Percentiles rank a stretch among this genome's conserved stretches.
Conservation (phyloP, 306 rosid genomes). For the Mimosa pudica region DNA sequence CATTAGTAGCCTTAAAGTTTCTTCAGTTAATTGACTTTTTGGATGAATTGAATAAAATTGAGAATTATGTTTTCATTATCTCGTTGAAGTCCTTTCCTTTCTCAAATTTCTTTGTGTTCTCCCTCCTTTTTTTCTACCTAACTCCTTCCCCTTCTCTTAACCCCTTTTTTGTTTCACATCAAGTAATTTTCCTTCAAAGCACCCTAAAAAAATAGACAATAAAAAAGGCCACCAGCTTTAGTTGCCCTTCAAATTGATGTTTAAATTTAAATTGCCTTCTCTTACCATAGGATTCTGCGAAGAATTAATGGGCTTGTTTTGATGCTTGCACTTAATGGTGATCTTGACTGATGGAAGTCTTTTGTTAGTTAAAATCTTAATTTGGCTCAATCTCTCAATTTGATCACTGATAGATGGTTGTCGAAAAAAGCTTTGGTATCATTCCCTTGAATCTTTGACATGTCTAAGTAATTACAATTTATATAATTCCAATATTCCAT, state of each 20-base stretch:
- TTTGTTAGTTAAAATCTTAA: background rate
- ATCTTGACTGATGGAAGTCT: background rate
- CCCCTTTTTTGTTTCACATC: background rate
- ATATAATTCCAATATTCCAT: background rate
- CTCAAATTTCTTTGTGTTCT: background rate
- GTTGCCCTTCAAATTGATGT: background rate
- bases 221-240: background rate
- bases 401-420: background rate
- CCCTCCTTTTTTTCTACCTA: background rate
- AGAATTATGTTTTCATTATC: background rate
- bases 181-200: background rate
- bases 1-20: background rate
- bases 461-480: background rate
- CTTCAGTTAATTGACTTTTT: background rate
- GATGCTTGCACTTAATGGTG: background rate
- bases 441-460: background rate
- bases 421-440: background rate
- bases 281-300: background rate
- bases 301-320: background rate
- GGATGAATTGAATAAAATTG: background rate
- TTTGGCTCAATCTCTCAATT: background rate
- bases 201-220: too few species aligned
- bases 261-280: constrained; percentile 1
- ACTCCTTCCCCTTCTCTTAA: background rate
- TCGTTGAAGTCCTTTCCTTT: background rate